Evolutionary conservation across 805 yeast genomes (phyloP), one percentile per base, ranked within the genome.

Genomic region (Saturnispora sekii): DNA sequence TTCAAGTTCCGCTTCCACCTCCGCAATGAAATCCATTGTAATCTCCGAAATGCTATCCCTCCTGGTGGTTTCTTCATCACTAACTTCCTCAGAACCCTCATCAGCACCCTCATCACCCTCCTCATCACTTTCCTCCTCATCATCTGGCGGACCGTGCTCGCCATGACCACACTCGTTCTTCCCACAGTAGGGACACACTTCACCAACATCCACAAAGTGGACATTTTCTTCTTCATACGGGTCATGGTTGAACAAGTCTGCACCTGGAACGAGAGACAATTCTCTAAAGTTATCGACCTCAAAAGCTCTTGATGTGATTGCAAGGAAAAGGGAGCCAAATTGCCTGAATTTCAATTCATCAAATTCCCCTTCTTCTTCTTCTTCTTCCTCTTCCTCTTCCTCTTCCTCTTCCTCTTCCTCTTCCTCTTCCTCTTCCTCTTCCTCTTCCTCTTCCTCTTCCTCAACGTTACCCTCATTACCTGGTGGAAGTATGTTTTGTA

Each of bases 191-290:
- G 55, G 53, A 50, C 68, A 64, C 14, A 74, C 65, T 29, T 58
- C 63, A 14, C 54, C 61, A 3, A 70, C 49, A 3, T 79, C 65
- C 47, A 77, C 83, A 56, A 87, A 85, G 61, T 79, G 81, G 9
- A 80, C 87, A 52, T 75, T 69, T 49, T 84, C 88, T 5, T 63
- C 55, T 1, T 61, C 77, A 11, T 64, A 70, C 5, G 69, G 60
- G 35, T 65, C 59, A 57, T 88, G 96, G 53, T 89, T 89, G 64
- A 88, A 86, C 32, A 90, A 65, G 62, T 89, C 96, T 0, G 96
- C 97, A 12, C 88, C 85, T 0, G 97, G 96, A 18, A 89, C 95
- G 41, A 90, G 65, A 0, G 84, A 86, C 29, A 81, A 68, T 30
- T 79, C 84, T 53, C 82, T 86, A 57, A 62, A 88, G 41, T 70